phyloP scores from a whole-genome alignment of 1,284 basidiomycete genomes.

The Somion occarium region DNA sequence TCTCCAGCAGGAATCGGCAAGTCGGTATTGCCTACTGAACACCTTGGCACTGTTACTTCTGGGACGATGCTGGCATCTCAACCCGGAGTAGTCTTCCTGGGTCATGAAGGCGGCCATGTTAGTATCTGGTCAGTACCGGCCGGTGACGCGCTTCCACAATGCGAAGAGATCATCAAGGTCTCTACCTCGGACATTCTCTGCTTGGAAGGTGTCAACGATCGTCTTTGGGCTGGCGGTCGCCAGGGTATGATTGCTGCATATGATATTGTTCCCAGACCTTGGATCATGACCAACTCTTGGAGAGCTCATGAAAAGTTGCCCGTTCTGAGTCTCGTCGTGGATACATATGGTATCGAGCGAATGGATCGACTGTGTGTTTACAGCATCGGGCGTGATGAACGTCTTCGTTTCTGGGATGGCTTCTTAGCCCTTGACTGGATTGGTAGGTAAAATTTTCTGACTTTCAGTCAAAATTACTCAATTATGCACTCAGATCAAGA shows the following conservation, averaged over 20 bases:
- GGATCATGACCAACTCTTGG: constrained; percentile 90
- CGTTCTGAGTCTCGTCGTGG: constrained; percentile 66
- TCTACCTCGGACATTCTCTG: constrained; percentile 76
- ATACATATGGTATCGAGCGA: constrained; percentile 68
- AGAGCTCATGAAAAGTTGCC: constrained; percentile 80
- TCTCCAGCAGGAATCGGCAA: constrained; percentile 39
- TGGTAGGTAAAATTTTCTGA: constrained; percentile 43
- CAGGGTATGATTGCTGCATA: constrained; percentile 84
- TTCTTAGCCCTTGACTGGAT: constrained; percentile 83
- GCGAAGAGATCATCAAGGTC: constrained; percentile 71
- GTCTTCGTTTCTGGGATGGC: constrained; percentile 87
- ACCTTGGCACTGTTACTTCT: constrained; percentile 77
- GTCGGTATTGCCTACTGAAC: constrained; percentile 51
- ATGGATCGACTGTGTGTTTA: constrained; percentile 66
- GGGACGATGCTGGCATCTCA: constrained; percentile 74
- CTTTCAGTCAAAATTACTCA: constrained; percentile 7
- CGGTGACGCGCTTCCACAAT: constrained; percentile 50
- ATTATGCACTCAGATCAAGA: constrained; percentile 53
- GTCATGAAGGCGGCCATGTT: constrained; percentile 89
- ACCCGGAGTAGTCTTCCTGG: constrained; percentile 74
- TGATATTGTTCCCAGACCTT: constrained; percentile 68
- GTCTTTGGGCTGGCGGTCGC: constrained; percentile 83
- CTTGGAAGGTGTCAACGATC: constrained; percentile 74
- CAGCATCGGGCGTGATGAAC: constrained; percentile 76
- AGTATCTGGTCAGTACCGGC: constrained; percentile 65